Percentiles rank a stretch among this genome's conserved stretches.
Conservation (phyloP, 2,329 filamentous ascomycete species). For the Claviceps sp. region DNA sequence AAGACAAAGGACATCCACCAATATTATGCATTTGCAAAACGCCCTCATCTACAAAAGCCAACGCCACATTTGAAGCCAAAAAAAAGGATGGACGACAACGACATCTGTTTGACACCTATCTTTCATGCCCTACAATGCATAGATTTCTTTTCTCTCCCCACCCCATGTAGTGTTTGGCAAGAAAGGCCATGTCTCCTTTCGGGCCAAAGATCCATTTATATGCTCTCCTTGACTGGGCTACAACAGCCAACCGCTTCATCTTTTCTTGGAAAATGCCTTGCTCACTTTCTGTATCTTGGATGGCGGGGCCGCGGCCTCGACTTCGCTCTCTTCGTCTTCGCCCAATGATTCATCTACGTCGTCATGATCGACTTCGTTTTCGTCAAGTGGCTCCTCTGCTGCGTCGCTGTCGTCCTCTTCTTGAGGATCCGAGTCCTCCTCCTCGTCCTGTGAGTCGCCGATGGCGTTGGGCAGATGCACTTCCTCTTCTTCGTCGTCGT, state of each 20-base stretch:
- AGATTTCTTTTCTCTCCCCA: too few species aligned
- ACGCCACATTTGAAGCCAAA: constrained; percentile 5
- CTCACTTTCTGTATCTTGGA: constrained; percentile 30
- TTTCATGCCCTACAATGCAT: neutral
- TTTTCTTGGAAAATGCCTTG: constrained; percentile 22
- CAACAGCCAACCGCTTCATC: constrained; percentile 10
- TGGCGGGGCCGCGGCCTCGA: constrained; percentile 33
- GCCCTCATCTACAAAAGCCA: constrained; percentile 3
- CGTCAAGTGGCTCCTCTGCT: constrained; percentile 36
- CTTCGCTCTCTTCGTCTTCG: constrained; percentile 42
- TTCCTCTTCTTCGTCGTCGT: constrained; percentile 48
- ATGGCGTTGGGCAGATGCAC: constrained; percentile 40
- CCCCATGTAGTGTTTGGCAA: neutral
- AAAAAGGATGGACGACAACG: neutral
- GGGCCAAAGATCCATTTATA: neutral
- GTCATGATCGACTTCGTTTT: constrained; percentile 46
- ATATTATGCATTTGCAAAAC: neutral
- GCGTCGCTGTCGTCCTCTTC: constrained; percentile 33
- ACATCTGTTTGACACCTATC: neutral
- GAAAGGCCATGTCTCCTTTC: neutral
- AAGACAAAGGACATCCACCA: neutral
- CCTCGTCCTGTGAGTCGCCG: constrained; percentile 48
- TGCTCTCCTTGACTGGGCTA: neutral
- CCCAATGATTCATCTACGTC: constrained; percentile 41
- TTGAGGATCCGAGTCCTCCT: constrained; percentile 27